These are phyloP conservation scores for Turnera subulata DNA, from an alignment of 345 rosid genomes.

Conservation along the genomic window DNA sequence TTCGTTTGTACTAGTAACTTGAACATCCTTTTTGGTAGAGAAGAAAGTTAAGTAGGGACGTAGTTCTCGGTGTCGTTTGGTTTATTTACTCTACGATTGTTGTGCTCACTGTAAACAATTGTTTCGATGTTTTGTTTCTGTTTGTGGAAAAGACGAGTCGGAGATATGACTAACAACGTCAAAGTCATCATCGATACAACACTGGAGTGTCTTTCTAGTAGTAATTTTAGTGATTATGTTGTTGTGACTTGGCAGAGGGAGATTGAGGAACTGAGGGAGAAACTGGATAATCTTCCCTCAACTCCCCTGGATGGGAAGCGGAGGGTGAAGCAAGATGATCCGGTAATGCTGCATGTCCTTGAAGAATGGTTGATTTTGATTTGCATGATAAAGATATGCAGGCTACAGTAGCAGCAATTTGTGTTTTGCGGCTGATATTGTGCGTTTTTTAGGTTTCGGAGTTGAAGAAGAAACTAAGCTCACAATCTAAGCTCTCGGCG, in stretches of 20 bases:
- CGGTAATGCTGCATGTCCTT: constrained; percentile 8
- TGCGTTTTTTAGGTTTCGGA: constrained; percentile 17
- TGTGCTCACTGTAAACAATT: too few relatives aligned
- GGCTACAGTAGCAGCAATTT: neutral
- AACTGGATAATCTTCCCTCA: neutral
- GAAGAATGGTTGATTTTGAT: constrained; percentile 18
- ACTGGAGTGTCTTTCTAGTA: too few relatives aligned
- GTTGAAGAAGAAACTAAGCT: constrained; percentile 20
- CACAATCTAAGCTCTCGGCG: constrained; percentile 16
- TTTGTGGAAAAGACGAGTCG: neutral
- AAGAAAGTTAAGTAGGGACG: too few relatives aligned
- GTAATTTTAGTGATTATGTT: too few relatives aligned
- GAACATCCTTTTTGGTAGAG: too few relatives aligned
- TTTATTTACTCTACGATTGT: too few relatives aligned
- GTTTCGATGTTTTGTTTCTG: neutral
- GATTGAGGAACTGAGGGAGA: constrained; percentile 17
- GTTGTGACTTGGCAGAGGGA: constrained; percentile 13
- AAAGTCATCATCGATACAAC: too few relatives aligned
- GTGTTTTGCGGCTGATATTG: neutral
- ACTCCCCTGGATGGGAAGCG: constrained; percentile 3
- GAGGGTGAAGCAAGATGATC: constrained; percentile 10
- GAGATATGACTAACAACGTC: neutral
- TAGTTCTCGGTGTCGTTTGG: too few relatives aligned
- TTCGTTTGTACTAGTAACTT: neutral
- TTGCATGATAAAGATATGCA: neutral